These are phyloP conservation scores for Thelephora ganbajun DNA, from an alignment of 768 basidiomycete genomes.

Conservation along the genomic window DNA sequence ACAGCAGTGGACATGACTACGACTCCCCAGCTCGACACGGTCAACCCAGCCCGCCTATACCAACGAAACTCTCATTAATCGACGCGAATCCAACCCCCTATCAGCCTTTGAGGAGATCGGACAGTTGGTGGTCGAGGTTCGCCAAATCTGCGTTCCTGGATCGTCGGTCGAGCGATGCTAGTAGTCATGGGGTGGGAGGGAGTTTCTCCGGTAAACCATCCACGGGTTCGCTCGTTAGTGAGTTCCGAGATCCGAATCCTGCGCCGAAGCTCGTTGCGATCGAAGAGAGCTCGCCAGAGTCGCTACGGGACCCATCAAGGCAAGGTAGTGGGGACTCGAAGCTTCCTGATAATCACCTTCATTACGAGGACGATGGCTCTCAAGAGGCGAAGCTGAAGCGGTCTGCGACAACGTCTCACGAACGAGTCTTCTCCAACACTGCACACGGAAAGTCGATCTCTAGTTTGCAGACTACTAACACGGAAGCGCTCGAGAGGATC, in stretches of 20 bases:
- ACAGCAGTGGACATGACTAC: no score
- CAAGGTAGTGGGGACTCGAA: neutral
- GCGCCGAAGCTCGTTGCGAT: conserved; percentile 52
- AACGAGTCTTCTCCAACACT: conserved; percentile 11
- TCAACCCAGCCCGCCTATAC: conserved; percentile 10
- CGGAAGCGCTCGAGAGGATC: conserved; percentile 52
- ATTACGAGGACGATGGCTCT: conserved; percentile 3
- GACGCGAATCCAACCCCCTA: conserved; percentile 25
- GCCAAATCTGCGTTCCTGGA: conserved; percentile 53
- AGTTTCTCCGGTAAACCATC: neutral
- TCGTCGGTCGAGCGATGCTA: conserved; percentile 29
- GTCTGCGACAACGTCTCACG: conserved; percentile 3
- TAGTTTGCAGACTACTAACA: conserved; percentile 49
- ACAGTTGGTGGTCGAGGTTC: conserved; percentile 73
- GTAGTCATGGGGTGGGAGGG: conserved; percentile 3
- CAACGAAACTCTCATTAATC: conserved; percentile 28
- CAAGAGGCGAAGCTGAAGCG: conserved; percentile 6
- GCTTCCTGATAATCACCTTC: neutral
- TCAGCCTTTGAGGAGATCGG: conserved; percentile 44
- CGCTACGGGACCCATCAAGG: neutral
- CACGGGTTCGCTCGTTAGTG: conserved; percentile 19
- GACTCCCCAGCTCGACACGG: neutral
- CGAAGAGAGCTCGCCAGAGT: conserved; percentile 29
- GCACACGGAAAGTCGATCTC: conserved; percentile 22
- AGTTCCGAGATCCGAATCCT: conserved; percentile 73